Conservation (phyloP, 768 basidiomycete genomes). For the Trametopsis cervina region DNA sequence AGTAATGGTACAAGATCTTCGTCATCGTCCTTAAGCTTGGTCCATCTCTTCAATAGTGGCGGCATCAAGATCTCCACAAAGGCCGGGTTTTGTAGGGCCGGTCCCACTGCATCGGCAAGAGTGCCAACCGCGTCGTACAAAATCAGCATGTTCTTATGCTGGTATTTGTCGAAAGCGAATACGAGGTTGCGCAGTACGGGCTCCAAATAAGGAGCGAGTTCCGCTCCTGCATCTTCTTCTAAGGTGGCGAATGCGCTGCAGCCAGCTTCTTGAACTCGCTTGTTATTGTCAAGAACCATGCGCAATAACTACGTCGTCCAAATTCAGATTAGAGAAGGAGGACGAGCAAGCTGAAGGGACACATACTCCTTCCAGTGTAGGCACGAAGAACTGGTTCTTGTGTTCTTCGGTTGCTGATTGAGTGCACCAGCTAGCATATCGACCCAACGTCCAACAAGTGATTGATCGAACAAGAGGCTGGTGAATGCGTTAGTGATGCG, state of each 20-base stretch:
- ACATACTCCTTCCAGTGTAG: slow-evolving; percentile 95
- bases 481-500: slow-evolving; percentile 5
- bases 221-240: slow-evolving; percentile 91
- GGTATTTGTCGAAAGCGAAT: slow-evolving; percentile 95
- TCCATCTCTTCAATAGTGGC: slow-evolving; percentile 84
- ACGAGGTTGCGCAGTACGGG: slow-evolving; percentile 93
- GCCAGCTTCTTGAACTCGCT: slow-evolving; percentile 98
- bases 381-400: slow-evolving; percentile 86
- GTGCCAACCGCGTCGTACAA: slow-evolving; percentile 99
- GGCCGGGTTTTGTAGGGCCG: slow-evolving; percentile 74
- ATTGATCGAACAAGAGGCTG: slow-evolving; percentile 97
- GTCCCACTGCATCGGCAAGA: slow-evolving; percentile 91
- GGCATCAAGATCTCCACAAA: slow-evolving; percentile 98
- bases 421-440: slow-evolving; percentile 98
- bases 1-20: slow-evolving; percentile 90
- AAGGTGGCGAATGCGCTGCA: slow-evolving; percentile 98
- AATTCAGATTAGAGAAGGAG: neutral
- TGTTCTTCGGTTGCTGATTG: slow-evolving; percentile 79
- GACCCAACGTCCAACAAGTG: slow-evolving; percentile 98
- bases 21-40: slow-evolving; percentile 85
- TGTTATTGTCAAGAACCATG: slow-evolving; percentile 97
- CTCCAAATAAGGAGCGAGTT: slow-evolving; percentile 89
- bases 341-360: slow-evolving; percentile 13
- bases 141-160: slow-evolving; percentile 98
- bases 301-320: slow-evolving; percentile 76